Evolutionary conservation across 1,284 basidiomycete genomes (phyloP), one percentile per base, ranked within the genome.

Genomic region (Fistulinella cinereoalba): DNA sequence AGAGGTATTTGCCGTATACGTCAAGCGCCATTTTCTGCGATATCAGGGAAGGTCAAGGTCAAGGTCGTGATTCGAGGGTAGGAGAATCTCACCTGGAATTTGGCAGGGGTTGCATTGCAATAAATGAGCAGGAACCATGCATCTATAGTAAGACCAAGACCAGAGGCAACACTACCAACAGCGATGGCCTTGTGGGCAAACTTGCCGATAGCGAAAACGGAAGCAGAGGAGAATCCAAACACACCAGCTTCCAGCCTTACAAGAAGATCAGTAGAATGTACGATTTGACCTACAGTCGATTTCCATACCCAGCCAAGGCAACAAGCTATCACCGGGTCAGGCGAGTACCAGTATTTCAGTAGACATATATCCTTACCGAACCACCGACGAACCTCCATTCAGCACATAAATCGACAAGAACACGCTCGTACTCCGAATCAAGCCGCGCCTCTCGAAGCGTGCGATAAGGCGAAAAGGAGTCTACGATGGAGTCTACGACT

Each of bases 111-210:
- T 6, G 69, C 71, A 54, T 61, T 73, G 69, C 73, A 73, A 62
- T 85, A 88, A 5, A 71, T 65, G 1, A 87, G 61, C 19, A 85
- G 61, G 60, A 85, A 81, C 79, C 81, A 85, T 1, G 76, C 74
- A 41, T 77, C 78, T 47, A 74, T 73, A 6, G 75, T 66, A 43
- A 85, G 73, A 1, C 84, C 85, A 16, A 84, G 69, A 0, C 79
- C 83, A 0, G 82, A 78, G 3, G 79, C 68, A 21, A 82, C 68
- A 34, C 75, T 77, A 19, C 77, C 79, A 0, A 77, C 64, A 0
- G 81, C 79, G 21, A 86, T 73, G 0, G 77, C 72, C 34, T 63
- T 66, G 23, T 68, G 65, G 2, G 79, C 73, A 13, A 75, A 59
- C 1, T 62, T 52, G 41, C 73, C 68, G 18, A 84, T 66, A 0